Base-by-base conservation (phyloP, 2,329 filamentous ascomycete genomes). In the Arthrobotrys entomopaga region DNA sequence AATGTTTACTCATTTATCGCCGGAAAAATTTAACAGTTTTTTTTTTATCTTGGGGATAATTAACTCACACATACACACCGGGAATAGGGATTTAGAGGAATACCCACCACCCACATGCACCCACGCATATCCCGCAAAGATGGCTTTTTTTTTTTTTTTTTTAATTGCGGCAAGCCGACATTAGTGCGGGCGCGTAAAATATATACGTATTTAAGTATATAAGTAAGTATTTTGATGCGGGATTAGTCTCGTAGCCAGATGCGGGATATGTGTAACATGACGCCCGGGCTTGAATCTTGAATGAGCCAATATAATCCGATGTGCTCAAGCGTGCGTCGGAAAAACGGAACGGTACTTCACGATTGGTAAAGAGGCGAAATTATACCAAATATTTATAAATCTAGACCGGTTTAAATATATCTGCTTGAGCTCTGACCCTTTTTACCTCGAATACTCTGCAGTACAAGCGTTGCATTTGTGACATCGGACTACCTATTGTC, bases 101-200 rank as follows among this genome's bases (percentile, higher is more conserved):
- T 19, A 19, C 42, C 15, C 46, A 50, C 16, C n/a, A n/a, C n/a
- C n/a, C n/a, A n/a, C n/a, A n/a, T n/a, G n/a, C n/a, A 3, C n/a
- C 10, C 42, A 46, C 46, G 34, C 10, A n/a, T 29, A 10, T 61
- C 24, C 42, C 8, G 42, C 42, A 46, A 46, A 46, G 42, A n/a
- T n/a, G 42, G 34, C 34, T 40, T 40, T 40, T 40, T 13, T 40
- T 40, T 13, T 13, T 40, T 40, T 40, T 13, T 46, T 46, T 64
- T 65, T 56, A 65, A 65, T 56, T 65, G 60, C 60, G 60, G 60
- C 60, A 52, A 65, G 52, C 60, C n/a, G 60, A 56, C 22, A 48
- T 49, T 46, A 46, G 42, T 46, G 42, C 42, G 42, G 42, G 42
- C 42, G 40, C 40, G 40, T 43, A 43, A 43, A 16, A 43, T 4